Conservation (phyloP, 2,329 filamentous ascomycete species). For the Neoscytalidium dimidiatum region DNA sequence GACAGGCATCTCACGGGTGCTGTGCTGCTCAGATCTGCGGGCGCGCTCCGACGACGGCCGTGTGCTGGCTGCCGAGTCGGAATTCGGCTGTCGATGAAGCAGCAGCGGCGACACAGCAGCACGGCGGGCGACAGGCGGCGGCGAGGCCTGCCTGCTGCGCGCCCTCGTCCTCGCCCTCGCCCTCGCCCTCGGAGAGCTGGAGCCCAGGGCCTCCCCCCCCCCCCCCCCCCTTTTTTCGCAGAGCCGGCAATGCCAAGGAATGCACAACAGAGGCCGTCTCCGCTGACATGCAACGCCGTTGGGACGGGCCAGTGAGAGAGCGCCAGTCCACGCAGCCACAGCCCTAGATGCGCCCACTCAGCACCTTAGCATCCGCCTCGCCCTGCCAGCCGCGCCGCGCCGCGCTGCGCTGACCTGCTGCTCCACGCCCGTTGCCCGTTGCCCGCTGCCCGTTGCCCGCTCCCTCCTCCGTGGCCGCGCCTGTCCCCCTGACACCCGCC, state of each 20-base stretch:
- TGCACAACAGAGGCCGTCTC: neutral
- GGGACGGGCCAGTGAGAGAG: neutral
- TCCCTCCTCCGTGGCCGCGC: neutral
- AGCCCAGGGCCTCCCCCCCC: too few relatives aligned
- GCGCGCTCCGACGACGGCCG: neutral
- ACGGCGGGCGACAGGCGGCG: too few relatives aligned
- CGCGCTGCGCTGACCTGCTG: neutral
- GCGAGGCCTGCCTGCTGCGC: too few relatives aligned
- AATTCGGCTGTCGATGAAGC: constrained; percentile 10
- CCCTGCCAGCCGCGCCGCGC: constrained; percentile 4
- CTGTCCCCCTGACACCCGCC: neutral
- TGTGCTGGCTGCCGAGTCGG: constrained; percentile 10
- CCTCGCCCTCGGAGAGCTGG: too few relatives aligned
- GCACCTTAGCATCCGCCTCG: too few relatives aligned
- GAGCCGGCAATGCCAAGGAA: constrained; percentile 1
- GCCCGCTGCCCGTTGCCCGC: neutral
- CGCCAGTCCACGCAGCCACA: neutral
- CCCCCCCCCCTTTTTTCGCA: neutral
- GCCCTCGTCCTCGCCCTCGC: too few relatives aligned
- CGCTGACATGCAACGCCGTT: constrained; percentile 10
- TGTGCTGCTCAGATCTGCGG: neutral
- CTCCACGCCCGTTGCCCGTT: too few relatives aligned
- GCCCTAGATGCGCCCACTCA: constrained; percentile 11
- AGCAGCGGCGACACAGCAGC: neutral
- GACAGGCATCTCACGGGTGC: neutral